Evolutionary conservation across 2,329 filamentous ascomycete genomes (phyloP).

Genomic region (Furcasterigmium furcatum): DNA sequence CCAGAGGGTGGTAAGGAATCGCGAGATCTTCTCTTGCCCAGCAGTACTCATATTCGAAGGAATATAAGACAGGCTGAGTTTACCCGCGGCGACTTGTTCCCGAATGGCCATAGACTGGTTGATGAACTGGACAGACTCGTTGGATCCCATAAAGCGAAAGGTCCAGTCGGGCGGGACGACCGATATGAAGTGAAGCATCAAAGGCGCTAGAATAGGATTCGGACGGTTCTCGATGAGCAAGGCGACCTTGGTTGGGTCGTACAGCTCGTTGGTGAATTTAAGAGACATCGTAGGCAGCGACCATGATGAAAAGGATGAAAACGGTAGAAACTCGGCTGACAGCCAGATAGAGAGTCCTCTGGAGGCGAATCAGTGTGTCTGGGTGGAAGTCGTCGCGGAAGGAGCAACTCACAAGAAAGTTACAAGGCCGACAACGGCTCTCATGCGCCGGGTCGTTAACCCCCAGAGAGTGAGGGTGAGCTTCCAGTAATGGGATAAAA

Average conservation of each 20-base stretch:
- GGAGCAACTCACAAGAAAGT: too few species aligned
- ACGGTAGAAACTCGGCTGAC: slow-evolving; percentile 14
- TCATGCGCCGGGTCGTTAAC: too few species aligned
- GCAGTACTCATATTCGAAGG: slow-evolving; percentile 46
- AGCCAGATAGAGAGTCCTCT: slow-evolving; percentile 15
- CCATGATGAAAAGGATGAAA: slow-evolving; percentile 11
- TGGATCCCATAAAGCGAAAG: slow-evolving; percentile 51
- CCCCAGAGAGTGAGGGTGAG: too few species aligned
- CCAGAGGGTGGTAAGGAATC: slow-evolving; percentile 47
- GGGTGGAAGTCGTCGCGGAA: too few species aligned
- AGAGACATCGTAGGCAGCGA: too few species aligned
- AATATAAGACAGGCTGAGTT: slow-evolving; percentile 46
- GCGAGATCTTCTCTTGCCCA: slow-evolving; percentile 46
- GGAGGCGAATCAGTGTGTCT: background rate
- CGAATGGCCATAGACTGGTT: slow-evolving; percentile 41
- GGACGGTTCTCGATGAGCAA: slow-evolving; percentile 52
- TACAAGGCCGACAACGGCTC: too few species aligned
- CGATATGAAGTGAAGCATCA: slow-evolving; percentile 53
- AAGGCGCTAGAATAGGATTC: slow-evolving; percentile 43
- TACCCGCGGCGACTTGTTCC: slow-evolving; percentile 33
- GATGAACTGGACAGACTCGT: slow-evolving; percentile 36
- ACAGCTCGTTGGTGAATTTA: too few species aligned
- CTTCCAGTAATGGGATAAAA: too few species aligned
- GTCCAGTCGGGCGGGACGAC: slow-evolving; percentile 54
- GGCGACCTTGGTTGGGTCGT: too few species aligned